A percentile compares a stretch with the other conserved stretches of the same genome.
phyloP scores from a whole-genome alignment of 169 alveolate species.

The Cryptosporidium canis region DNA sequence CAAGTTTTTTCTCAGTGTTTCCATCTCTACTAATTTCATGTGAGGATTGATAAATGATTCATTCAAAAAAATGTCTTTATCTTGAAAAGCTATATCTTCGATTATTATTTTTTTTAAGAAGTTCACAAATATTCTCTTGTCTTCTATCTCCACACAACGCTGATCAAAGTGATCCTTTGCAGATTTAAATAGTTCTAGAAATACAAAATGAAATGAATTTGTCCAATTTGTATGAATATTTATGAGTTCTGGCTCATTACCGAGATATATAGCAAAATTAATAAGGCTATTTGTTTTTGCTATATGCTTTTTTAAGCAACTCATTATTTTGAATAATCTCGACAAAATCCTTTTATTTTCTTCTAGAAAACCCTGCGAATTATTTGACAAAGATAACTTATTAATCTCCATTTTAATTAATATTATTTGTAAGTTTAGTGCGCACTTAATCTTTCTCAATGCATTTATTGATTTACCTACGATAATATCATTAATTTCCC shows the following conservation, averaged over 20 bases:
- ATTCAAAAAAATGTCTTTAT: not conserved
- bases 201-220: conserved; percentile 12
- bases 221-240: not conserved
- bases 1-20: not conserved
- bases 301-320: not conserved
- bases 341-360: not conserved
- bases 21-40: not conserved
- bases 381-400: not conserved
- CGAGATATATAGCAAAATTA: conserved; percentile 7
- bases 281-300: not conserved
- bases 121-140: not conserved
- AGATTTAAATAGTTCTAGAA: not conserved
- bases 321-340: not conserved
- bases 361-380: not conserved
- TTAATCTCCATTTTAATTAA: conserved; percentile 3
- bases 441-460: not conserved
- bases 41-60: not conserved
- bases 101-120: not conserved
- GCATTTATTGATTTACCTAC: not conserved
- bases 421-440: conserved; percentile 14
- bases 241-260: conserved; percentile 32
- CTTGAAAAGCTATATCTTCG: not conserved
- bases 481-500: not conserved
- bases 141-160: not conserved
- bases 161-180: not conserved